Conservation (phyloP, 495 filamentous ascomycete species). For the Oidiodendron maius region DNA sequence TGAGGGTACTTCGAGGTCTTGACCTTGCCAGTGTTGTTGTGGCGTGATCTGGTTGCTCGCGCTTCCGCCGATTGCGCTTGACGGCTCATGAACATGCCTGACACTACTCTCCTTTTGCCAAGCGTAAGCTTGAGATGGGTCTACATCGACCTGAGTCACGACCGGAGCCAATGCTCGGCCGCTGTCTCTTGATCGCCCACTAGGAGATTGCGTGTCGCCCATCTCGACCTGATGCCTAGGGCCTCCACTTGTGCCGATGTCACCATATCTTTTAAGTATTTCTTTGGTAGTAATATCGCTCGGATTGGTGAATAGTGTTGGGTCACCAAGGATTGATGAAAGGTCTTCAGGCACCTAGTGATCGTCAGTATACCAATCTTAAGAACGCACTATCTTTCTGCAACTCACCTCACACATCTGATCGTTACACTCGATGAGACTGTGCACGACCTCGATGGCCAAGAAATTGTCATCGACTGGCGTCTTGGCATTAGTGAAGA, state of each 20-base stretch:
- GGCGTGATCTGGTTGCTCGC: slow-evolving; percentile 33
- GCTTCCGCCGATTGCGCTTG: slow-evolving; percentile 29
- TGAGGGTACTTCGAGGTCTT: slow-evolving; percentile 28
- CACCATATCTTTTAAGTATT: slow-evolving; percentile 83
- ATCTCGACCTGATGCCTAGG: slow-evolving; percentile 51
- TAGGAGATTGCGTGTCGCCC: slow-evolving; percentile 39
- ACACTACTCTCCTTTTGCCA: slow-evolving; percentile 81
- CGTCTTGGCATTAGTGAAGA: slow-evolving; percentile 63
- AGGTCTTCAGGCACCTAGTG: slow-evolving; percentile 86
- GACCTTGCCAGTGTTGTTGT: slow-evolving; percentile 34
- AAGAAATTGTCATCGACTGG: slow-evolving; percentile 79
- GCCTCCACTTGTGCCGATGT: slow-evolving; percentile 56
- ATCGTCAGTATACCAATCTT: slow-evolving; percentile 19
- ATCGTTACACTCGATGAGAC: slow-evolving; percentile 87
- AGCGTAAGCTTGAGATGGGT: slow-evolving; percentile 61
- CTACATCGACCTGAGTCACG: slow-evolving; percentile 67
- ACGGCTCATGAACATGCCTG: slow-evolving; percentile 65
- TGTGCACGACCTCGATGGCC: slow-evolving; percentile 86
- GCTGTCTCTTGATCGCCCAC: slow-evolving; percentile 40
- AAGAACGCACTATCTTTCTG: background rate
- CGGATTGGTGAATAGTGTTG: slow-evolving; percentile 68
- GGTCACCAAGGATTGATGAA: slow-evolving; percentile 77
- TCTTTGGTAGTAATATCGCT: slow-evolving; percentile 94
- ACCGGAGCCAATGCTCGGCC: slow-evolving; percentile 31
- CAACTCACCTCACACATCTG: slow-evolving; percentile 88